Conservation (phyloP, 2,329 filamentous ascomycete species). For the Cladosporium sp. region DNA sequence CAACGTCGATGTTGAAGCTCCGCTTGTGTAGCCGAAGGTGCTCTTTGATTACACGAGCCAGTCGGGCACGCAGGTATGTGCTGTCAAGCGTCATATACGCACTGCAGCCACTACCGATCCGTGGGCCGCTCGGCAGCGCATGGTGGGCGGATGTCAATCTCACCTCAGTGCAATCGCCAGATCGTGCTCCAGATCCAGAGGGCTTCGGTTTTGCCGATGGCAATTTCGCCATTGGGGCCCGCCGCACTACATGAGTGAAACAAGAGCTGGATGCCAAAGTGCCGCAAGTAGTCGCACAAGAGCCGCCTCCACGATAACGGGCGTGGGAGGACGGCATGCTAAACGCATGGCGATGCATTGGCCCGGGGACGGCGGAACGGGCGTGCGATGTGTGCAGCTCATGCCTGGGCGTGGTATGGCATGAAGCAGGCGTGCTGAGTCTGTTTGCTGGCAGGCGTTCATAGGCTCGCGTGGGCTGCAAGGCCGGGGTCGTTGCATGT, state of each 20-base stretch:
- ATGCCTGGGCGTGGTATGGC: conserved; percentile 13
- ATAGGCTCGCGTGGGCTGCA: conserved; percentile 21
- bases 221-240: conserved; percentile 11
- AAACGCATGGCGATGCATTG: conserved; percentile 8
- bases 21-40: conserved; percentile 21
- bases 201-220: conserved; percentile 13
- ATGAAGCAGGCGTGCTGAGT: conserved; percentile 17
- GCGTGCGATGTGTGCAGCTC: background rate
- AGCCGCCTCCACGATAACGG: conserved; percentile 21
- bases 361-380: conserved; percentile 5
- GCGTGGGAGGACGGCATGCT: conserved; percentile 11
- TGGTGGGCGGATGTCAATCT: conserved; percentile 14
- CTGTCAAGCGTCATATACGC: conserved; percentile 22
- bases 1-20: conserved; percentile 14
- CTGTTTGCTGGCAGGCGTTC: conserved; percentile 23
- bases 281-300: conserved; percentile 17
- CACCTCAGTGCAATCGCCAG: conserved; percentile 6
- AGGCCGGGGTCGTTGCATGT: conserved; percentile 12
- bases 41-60: conserved; percentile 14
- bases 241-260: conserved; percentile 13
- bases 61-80: conserved; percentile 21
- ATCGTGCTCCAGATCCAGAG: conserved; percentile 6
- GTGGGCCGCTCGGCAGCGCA: conserved; percentile 8
- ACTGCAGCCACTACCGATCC: conserved; percentile 21
- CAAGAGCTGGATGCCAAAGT: conserved; percentile 12